phyloP scores from a whole-genome alignment of 805 yeast genomes.

The Starmerella powellii region DNA sequence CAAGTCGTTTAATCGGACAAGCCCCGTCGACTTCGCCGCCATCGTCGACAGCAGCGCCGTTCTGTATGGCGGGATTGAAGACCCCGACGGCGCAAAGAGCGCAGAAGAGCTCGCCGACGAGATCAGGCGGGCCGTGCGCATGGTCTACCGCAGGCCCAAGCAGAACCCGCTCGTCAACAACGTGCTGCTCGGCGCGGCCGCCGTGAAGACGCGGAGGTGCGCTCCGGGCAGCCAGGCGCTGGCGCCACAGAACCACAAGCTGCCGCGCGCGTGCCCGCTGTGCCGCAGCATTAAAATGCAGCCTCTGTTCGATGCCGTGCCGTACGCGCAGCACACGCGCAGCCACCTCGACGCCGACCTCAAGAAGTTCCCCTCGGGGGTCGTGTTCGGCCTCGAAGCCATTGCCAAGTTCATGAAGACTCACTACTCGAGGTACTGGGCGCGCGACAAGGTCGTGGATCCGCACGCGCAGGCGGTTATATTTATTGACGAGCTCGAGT shows the following conservation, averaged over 20 bases:
- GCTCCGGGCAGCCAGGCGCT: neutral
- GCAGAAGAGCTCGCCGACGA: neutral
- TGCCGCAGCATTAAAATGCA: neutral
- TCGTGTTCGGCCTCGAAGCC: neutral
- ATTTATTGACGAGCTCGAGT: neutral
- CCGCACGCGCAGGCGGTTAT: neutral
- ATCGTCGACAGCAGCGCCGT: neutral
- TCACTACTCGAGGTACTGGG: too few species aligned
- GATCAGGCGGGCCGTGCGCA: constrained; percentile 3
- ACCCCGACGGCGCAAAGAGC: neutral
- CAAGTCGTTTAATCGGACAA: constrained; percentile 6
- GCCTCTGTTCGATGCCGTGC: neutral
- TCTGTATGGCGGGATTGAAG: neutral
- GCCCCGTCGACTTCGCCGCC: constrained; percentile 2
- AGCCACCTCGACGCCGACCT: constrained; percentile 5
- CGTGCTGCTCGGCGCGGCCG: constrained; percentile 9
- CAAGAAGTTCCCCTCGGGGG: constrained; percentile 2
- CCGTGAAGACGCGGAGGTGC: constrained; percentile 10
- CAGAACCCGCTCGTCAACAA: constrained; percentile 1
- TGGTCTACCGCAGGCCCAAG: constrained; percentile 7
- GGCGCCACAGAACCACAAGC: too few species aligned
- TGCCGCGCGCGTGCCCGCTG: neutral
- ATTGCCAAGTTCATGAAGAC: neutral
- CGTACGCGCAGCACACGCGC: neutral
- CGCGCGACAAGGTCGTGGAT: neutral